A percentile compares a stretch with the other conserved stretches of the same genome.
Evolutionary conservation across 108 stramenopile species (phyloP).

Genomic region (Skeletonema grethae): DNA sequence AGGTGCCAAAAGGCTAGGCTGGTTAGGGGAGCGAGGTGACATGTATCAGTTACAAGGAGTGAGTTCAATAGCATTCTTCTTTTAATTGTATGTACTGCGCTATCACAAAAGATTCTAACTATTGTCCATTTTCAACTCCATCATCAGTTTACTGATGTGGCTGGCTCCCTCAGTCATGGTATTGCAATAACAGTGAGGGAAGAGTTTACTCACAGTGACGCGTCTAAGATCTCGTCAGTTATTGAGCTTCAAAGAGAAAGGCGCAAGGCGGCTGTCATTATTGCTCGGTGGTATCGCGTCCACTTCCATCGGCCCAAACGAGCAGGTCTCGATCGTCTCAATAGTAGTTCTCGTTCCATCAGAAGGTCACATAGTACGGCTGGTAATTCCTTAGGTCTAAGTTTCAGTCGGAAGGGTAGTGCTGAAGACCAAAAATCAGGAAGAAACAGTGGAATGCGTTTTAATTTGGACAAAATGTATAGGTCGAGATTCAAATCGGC

Average conservation of each 20-base stretch:
- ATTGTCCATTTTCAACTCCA: not conserved
- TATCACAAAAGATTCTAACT: not conserved
- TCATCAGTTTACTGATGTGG: slow-evolving; percentile 44
- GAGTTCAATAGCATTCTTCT: slow-evolving; percentile 18
- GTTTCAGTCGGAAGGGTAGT: slow-evolving; percentile 11
- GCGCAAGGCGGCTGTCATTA: slow-evolving; percentile 24
- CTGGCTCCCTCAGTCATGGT: slow-evolving; percentile 53
- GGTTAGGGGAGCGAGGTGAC: slow-evolving; percentile 45
- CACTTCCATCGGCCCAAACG: slow-evolving; percentile 5
- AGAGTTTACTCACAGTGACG: slow-evolving; percentile 31
- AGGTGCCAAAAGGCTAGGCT: slow-evolving; percentile 51
- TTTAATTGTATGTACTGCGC: not conserved
- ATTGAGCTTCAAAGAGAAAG: slow-evolving; percentile 28
- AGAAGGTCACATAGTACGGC: slow-evolving; percentile 11
- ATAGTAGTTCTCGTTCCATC: not conserved
- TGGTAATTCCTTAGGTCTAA: slow-evolving; percentile 9
- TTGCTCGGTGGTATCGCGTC: slow-evolving; percentile 41
- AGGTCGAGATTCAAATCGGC: slow-evolving; percentile 11
- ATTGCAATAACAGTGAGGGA: slow-evolving; percentile 45
- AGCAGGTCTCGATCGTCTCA: not conserved
- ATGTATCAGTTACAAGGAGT: slow-evolving; percentile 51
- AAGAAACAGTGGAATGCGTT: slow-evolving; percentile 4
- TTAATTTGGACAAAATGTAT: slow-evolving; percentile 27
- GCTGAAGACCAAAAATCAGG: not conserved
- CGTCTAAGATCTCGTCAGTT: slow-evolving; percentile 10